Evolutionary conservation across 441 rosid genomes (phyloP), one percentile per base, ranked within the genome.

Genomic region (Corymbia calophylla): DNA sequence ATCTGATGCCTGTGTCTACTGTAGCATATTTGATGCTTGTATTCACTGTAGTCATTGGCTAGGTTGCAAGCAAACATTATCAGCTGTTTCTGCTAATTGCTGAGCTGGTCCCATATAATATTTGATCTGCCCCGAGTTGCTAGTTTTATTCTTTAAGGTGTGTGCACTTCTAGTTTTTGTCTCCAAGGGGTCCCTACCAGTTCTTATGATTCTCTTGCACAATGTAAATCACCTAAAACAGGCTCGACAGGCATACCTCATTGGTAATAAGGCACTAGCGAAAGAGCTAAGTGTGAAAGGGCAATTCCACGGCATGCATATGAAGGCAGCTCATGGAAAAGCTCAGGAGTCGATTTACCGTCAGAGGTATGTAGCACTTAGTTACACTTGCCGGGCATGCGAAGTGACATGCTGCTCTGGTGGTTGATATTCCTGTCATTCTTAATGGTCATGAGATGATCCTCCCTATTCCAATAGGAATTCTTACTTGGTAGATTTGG

Each of bases 271-370:
- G 93, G 98, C 97, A 82, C 92, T 98, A 64, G 99, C 99, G 53
- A 98, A 97, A 94, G 99, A 97, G 89, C 95, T 96, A 91, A 96
- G 99, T 89, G 95, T 91, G 73, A 98, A 98, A 93, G 99, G 99
- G 88, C 99, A 98, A 92, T 92, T 95, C 90, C 97, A 98, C 91
- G 96, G 96, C 92, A 92, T 95, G 95, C 97, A 96, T 88, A 98
- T 98, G 99, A 98, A 98, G 92, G 99, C 95, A 91, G 98, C 99
- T 86, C 99, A 96, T 93, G 99, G 95, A 64, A 98, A 96, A 94
- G 99, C 99, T 60, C 99, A 97, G 89, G 99, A 98, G 87, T 96
- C 98, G 85, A 97, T 97, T 90, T 98, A 95, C 91, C 98, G 96
- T 87, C 95, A 95, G 90, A 97, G 99, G 99, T 98, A 94, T 90